phyloP scores from a whole-genome alignment of 2,329 filamentous ascomycete species.

The Colletotrichum limetticola region DNA sequence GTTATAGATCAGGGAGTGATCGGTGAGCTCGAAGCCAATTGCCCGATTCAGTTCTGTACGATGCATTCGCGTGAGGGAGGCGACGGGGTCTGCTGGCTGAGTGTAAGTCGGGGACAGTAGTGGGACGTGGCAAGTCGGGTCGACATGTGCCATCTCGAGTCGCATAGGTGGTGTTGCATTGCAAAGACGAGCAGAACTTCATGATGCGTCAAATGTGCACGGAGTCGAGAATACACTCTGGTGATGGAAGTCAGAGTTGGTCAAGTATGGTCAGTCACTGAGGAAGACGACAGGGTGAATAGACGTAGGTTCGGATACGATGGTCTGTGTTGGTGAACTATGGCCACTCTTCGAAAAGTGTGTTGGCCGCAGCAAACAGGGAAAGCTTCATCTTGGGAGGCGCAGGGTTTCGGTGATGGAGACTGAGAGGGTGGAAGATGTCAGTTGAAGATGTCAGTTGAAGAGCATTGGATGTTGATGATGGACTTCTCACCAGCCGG shows the following conservation, averaged over 20 bases:
- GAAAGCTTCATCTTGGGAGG: neutral
- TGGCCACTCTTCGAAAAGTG: neutral
- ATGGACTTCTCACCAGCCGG: neutral
- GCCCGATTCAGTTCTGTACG: neutral
- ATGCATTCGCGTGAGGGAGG: neutral
- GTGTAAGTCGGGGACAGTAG: neutral
- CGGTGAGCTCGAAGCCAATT: neutral
- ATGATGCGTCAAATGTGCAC: neutral
- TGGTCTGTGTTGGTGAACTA: neutral
- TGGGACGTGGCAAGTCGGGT: neutral
- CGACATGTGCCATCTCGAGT: conserved; percentile 25
- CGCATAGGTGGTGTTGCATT: neutral
- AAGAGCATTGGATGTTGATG: neutral
- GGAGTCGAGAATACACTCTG: neutral
- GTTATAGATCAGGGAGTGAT: neutral
- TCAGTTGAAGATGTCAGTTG: too few species aligned
- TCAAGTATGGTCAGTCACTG: neutral
- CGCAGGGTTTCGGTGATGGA: conserved; percentile 26
- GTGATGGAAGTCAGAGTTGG: neutral
- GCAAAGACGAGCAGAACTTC: neutral
- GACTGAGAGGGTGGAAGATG: neutral
- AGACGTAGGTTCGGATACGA: neutral
- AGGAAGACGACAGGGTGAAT: neutral
- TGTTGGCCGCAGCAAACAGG: too few species aligned
- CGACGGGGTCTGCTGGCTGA: neutral